Percentiles rank a stretch among this genome's conserved stretches.
Conservation (phyloP, 495 filamentous ascomycete genomes). For the Penicillium lividum region DNA sequence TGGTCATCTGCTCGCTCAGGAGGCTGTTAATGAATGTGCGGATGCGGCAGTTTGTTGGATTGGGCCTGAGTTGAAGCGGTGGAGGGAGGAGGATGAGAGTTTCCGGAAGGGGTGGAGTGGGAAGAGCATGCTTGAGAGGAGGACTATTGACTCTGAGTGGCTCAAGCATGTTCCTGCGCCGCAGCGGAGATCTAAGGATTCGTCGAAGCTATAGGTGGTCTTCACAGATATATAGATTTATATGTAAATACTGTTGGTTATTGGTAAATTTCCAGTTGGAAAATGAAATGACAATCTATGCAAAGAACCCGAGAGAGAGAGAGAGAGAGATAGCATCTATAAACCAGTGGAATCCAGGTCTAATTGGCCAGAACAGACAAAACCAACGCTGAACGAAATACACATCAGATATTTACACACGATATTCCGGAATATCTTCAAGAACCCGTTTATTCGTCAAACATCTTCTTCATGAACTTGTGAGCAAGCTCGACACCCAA, state of each 20-base stretch:
- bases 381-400: slow-evolving; percentile 19
- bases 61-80: slow-evolving; percentile 59
- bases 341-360: neutral
- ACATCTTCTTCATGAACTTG: slow-evolving; percentile 76
- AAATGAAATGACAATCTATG: neutral
- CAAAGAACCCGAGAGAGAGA: neutral
- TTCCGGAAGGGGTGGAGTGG: slow-evolving; percentile 56
- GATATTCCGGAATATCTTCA: neutral
- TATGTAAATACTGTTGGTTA: neutral
- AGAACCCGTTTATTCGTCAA: slow-evolving; percentile 36
- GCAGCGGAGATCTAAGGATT: slow-evolving; percentile 37
- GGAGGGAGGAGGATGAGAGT: slow-evolving; percentile 61
- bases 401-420: slow-evolving; percentile 1
- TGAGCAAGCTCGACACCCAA: slow-evolving; percentile 81
- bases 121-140: slow-evolving; percentile 54
- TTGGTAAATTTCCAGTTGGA: neutral
- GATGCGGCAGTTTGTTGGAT: slow-evolving; percentile 64
- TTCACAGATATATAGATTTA: neutral
- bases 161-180: slow-evolving; percentile 48
- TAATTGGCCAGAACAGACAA: neutral
- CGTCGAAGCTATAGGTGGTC: slow-evolving; percentile 35
- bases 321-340: neutral
- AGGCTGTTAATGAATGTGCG: slow-evolving; percentile 66
- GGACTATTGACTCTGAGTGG: slow-evolving; percentile 59
- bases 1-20: slow-evolving; percentile 86